phyloP scores from a whole-genome alignment of 2,329 filamentous ascomycete species.

The Rutstroemia sydowiana region DNA sequence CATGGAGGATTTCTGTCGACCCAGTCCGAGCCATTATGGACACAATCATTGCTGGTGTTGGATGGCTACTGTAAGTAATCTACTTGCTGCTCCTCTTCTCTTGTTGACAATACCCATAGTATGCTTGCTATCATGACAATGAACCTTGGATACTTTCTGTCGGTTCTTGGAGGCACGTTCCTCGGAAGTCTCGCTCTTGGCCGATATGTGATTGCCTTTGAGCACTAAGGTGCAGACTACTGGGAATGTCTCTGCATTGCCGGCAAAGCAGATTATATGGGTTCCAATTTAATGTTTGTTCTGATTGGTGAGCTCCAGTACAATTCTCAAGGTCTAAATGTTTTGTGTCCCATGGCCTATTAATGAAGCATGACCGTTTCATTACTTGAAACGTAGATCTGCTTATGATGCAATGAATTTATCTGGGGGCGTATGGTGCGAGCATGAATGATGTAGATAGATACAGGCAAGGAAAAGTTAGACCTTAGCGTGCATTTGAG shows the following conservation, averaged over 20 bases:
- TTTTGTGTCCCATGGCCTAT: background rate
- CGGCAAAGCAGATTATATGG: conserved; percentile 10
- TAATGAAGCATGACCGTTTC: conserved; percentile 3
- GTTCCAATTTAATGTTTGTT: conserved; percentile 1
- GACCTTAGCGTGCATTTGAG: background rate
- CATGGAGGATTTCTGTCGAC: conserved; percentile 79
- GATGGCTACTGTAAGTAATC: conserved; percentile 75
- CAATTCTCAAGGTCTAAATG: background rate
- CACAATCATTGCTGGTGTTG: conserved; percentile 65
- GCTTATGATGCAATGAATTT: background rate
- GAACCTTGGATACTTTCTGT: conserved; percentile 79
- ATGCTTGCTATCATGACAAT: conserved; percentile 92
- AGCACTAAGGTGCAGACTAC: conserved; percentile 13
- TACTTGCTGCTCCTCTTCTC: background rate
- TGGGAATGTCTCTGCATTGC: background rate
- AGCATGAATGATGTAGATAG: background rate
- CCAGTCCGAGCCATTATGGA: conserved; percentile 64
- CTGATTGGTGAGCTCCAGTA: too few relatives aligned
- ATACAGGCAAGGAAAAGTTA: background rate
- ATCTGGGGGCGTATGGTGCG: background rate
- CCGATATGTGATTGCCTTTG: conserved; percentile 20
- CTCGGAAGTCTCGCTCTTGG: conserved; percentile 63
- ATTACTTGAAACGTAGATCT: background rate
- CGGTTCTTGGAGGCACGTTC: conserved; percentile 71
- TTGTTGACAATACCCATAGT: conserved; percentile 38